Conservation (phyloP, 768 basidiomycete species). For the Hebeloma cylindrosporum region DNA sequence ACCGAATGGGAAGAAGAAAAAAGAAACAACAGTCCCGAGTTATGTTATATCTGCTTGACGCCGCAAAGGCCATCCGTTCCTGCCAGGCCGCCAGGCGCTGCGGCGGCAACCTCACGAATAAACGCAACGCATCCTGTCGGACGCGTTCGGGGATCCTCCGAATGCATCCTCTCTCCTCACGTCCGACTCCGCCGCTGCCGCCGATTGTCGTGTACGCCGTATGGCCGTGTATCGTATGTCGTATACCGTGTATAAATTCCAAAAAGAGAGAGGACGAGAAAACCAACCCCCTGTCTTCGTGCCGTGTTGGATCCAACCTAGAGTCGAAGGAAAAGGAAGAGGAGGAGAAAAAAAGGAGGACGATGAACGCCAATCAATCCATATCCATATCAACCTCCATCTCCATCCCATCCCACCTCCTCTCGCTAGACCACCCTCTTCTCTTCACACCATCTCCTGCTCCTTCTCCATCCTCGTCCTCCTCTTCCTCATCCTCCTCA, state of each 20-base stretch:
- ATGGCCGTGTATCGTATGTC: too few species aligned
- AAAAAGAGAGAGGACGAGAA: slow-evolving; percentile 2
- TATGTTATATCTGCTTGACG: too few species aligned
- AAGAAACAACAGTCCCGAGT: too few species aligned
- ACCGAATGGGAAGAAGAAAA: too few species aligned
- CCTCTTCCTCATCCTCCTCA: slow-evolving; percentile 47
- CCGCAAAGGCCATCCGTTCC: too few species aligned
- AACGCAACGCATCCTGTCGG: not conserved
- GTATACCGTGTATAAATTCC: too few species aligned
- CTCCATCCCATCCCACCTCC: slow-evolving; percentile 41
- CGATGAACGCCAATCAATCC: too few species aligned
- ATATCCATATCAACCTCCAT: slow-evolving; percentile 71
- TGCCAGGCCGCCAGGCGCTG: too few species aligned
- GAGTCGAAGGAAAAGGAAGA: too few species aligned
- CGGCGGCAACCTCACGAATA: too few species aligned
- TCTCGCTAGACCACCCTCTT: slow-evolving; percentile 37
- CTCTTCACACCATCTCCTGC: slow-evolving; percentile 33
- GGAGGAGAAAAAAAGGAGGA: too few species aligned
- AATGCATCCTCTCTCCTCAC: not conserved
- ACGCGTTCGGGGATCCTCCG: not conserved
- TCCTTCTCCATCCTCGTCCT: slow-evolving; percentile 39
- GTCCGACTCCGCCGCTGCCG: not conserved
- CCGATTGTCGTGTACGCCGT: too few species aligned
- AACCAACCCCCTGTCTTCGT: not conserved
- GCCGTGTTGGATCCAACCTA: slow-evolving; percentile 12